phyloP scores from a whole-genome alignment of 2,329 filamentous ascomycete genomes.

The Leptographium lundbergii region DNA sequence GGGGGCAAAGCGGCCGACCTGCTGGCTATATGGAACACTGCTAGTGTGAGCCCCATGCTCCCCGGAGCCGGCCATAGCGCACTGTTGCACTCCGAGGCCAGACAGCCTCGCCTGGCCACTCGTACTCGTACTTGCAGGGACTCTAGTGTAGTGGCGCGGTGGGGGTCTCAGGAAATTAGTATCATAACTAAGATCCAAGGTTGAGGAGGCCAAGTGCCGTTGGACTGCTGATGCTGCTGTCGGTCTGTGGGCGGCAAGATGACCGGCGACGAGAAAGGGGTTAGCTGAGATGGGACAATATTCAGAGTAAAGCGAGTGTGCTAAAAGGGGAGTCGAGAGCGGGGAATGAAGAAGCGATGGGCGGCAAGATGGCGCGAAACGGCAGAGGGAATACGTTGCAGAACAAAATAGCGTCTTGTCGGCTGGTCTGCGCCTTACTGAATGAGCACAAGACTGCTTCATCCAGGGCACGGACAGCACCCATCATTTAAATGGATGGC shows the following conservation, averaged over 20 bases:
- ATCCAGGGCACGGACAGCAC: not conserved
- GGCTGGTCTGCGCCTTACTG: not conserved
- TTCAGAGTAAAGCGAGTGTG: not conserved
- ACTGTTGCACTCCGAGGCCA: not conserved
- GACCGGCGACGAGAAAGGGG: not conserved
- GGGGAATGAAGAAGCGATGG: not conserved
- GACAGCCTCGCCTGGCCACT: constrained; percentile 7
- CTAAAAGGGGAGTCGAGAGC: not conserved
- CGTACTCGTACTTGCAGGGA: not conserved
- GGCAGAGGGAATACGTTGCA: not conserved
- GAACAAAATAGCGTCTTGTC: not conserved
- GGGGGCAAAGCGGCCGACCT: not conserved
- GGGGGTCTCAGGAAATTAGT: constrained; percentile 8
- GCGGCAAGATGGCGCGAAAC: not conserved
- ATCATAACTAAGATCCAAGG: not conserved
- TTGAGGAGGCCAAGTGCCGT: not conserved
- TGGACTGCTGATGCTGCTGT: not conserved
- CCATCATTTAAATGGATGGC: not conserved
- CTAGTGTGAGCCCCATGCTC: not conserved
- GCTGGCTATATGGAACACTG: not conserved
- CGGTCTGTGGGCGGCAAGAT: not conserved
- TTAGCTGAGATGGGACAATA: not conserved
- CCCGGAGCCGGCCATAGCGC: not conserved
- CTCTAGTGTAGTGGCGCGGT: constrained; percentile 6
- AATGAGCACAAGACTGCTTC: not conserved